Base-by-base conservation (phyloP, 306 rosid species). In the Malus asiatica region DNA sequence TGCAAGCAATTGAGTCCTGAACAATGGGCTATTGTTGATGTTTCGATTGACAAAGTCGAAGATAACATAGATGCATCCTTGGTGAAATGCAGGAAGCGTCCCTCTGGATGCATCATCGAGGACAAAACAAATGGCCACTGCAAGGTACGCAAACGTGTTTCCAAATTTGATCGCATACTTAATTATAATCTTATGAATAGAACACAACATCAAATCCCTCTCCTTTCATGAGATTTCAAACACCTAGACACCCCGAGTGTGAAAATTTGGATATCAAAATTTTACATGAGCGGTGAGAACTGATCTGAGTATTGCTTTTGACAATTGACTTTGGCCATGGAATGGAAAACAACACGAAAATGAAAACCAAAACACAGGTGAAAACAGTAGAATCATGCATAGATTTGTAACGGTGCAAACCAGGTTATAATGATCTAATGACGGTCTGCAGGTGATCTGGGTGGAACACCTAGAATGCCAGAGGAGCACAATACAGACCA, bases 381-480 rank as follows among this genome's bases (percentile, higher is more conserved):
- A 79, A 78, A 75, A 18, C 13, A 58, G 68, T 60, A 23, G 70
- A 48, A 25, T 48, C 65, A 75, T 62, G 69, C 62, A 72, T 73
- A 45, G 30, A 55, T 32, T 42, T 75, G 16, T 8, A 5, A 19
- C 45, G 60, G 63, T 30, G 65, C 44, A 45, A 53, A 76, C 57
- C 22, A 58, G 40, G 58, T 62, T 65, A 55, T 68, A 8, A 70
- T 18, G 73, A 64, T 71, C 32, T 19, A 4, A 35, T 48, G 6
- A 33, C 52, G 57, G 66, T 71, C 57, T 77, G 20, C 75, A 90
- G 99, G 97, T 96, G 77, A 90, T 71, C 19, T 92, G 96, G 98
- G 99, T 95, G 78, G 99, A 95, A 78, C 99, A 96, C 79, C 82
- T 90, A 68, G 99, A 96, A 78, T 96, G 97, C 84, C 96, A 90